Percentiles rank a stretch among this genome's conserved stretches.
Evolutionary conservation across 2,329 filamentous ascomycete species (phyloP).

Genomic region (Tolypocladium endophyticum): DNA sequence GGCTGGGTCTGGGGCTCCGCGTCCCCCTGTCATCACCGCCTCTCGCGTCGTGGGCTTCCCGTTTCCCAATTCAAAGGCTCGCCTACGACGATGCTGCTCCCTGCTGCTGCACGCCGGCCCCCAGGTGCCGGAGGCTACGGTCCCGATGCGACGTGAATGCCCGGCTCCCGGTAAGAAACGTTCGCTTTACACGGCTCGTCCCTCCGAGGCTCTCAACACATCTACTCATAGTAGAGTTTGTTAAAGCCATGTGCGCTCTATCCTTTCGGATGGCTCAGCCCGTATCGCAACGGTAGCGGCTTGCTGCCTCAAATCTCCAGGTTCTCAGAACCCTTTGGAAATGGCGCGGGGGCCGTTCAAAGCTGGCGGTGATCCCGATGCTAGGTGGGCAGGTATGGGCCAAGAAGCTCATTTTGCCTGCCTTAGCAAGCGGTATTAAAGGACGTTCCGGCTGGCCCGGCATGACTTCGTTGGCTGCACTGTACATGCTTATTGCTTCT

Average conservation of each 20-base stretch:
- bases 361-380: not conserved
- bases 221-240: too few relatives aligned
- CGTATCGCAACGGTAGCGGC: not conserved
- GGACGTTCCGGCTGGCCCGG: not conserved
- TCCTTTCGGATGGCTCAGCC: not conserved
- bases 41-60: not conserved
- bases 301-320: not conserved
- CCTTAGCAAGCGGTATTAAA: not conserved
- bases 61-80: not conserved
- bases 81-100: too few relatives aligned
- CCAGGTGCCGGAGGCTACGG: not conserved
- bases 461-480: not conserved
- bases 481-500: not conserved
- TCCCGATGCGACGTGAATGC: not conserved
- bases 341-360: not conserved
- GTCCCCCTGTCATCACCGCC: too few relatives aligned
- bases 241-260: not conserved
- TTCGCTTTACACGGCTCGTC: too few relatives aligned
- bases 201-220: too few relatives aligned
- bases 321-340: not conserved
- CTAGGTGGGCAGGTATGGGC: not conserved
- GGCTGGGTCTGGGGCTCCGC: not conserved
- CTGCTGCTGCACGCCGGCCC: too few relatives aligned
- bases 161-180: not conserved
- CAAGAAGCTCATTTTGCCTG: not conserved